These are phyloP conservation scores for Gnetum montanum DNA, from an alignment of 75 land plant species.

Conservation along the genomic window DNA sequence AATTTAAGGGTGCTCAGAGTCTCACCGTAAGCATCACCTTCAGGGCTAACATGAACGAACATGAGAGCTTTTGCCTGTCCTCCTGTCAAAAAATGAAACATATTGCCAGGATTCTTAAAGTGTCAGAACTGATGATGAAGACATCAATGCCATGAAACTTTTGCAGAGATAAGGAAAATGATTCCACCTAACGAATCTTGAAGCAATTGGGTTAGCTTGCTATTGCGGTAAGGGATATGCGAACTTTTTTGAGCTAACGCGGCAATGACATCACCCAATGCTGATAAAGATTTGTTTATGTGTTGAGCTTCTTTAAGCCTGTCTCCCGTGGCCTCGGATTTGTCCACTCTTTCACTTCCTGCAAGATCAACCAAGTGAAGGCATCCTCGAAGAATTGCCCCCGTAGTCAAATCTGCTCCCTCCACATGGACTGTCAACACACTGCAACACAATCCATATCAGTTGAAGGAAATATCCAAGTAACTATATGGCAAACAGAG, in stretches of 20 bases:
- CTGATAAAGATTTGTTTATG: conserved; percentile 64
- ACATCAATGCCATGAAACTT: not conserved
- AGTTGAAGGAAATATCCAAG: not conserved
- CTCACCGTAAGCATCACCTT: conserved; percentile 42
- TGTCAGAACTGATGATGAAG: not conserved
- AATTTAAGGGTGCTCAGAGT: conserved; percentile 68
- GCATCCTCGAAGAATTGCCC: conserved; percentile 43
- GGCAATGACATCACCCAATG: conserved; percentile 61
- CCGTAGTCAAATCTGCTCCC: conserved; percentile 45
- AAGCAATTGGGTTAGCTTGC: conserved; percentile 72
- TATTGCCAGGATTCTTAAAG: not conserved
- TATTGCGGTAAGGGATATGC: conserved; percentile 58
- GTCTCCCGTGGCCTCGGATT: conserved; percentile 67
- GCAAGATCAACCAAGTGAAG: conserved; percentile 65
- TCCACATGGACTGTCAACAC: conserved; percentile 56
- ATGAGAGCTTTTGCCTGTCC: conserved; percentile 67
- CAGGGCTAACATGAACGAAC: conserved; percentile 73
- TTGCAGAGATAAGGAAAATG: no score
- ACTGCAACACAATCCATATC: conserved; percentile 20
- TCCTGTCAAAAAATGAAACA: conserved; percentile 18
- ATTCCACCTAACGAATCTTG: conserved; percentile 59
- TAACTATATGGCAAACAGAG: not conserved
- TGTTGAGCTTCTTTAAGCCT: conserved; percentile 66
- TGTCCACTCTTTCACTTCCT: conserved; percentile 71
- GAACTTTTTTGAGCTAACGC: conserved; percentile 52